A percentile compares a stretch with the other conserved stretches of the same genome.
Evolutionary conservation across 1,139 yeast genomes (phyloP).

Genomic region (Eremothecium cymbalariae): DNA sequence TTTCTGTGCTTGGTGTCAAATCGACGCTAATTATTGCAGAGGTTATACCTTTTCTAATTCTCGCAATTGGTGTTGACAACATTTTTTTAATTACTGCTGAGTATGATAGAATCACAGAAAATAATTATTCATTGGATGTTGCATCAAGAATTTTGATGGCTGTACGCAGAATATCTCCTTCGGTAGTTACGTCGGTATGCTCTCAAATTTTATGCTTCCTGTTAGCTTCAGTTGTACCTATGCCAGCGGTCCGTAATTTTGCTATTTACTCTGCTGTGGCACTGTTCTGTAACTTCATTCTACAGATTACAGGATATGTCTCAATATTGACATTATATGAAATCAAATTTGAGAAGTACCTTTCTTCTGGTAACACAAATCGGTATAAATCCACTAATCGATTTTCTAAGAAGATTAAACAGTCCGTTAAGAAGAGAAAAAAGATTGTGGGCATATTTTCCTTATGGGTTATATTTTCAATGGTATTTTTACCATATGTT

Average conservation of each 20-base stretch:
- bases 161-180: conserved; percentile 73
- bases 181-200: conserved; percentile 67
- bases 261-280: conserved; percentile 89
- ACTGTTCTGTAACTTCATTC: conserved; percentile 59
- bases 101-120: conserved; percentile 46
- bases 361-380: conserved; percentile 1
- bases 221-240: conserved; percentile 70
- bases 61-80: conserved; percentile 94
- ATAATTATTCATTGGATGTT: conserved; percentile 39
- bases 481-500: conserved; percentile 60
- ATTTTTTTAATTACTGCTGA: conserved; percentile 82
- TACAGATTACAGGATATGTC: conserved; percentile 78
- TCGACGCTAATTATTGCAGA: conserved; percentile 92
- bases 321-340: conserved; percentile 44
- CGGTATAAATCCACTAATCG: conserved; percentile 19
- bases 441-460: conserved; percentile 48
- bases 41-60: conserved; percentile 87
- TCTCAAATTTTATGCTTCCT: conserved; percentile 73
- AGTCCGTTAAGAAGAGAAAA: conserved; percentile 46
- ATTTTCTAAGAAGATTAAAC: conserved; percentile 40
- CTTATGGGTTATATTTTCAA: conserved; percentile 56
- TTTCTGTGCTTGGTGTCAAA: conserved; percentile 64
- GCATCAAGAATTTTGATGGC: conserved; percentile 54
- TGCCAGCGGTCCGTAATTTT: conserved; percentile 95
- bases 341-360: conserved; percentile 8